Percentiles rank a stretch among this genome's conserved stretches.
These are phyloP conservation scores for Rhodotorula sp. DNA, from an alignment of 1,284 basidiomycete species.

Conservation along the genomic window DNA sequence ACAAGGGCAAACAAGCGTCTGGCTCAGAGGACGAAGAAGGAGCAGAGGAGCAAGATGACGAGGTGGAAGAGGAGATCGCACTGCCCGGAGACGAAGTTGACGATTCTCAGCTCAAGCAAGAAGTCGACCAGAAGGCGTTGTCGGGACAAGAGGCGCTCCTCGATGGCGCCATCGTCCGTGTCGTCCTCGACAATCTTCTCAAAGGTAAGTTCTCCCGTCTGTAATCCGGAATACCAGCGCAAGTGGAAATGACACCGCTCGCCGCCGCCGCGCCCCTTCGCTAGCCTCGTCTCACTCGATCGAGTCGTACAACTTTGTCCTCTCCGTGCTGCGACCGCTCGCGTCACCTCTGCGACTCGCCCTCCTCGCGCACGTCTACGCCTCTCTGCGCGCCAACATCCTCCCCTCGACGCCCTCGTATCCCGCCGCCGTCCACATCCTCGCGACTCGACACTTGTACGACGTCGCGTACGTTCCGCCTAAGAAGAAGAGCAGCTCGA, in stretches of 20 bases:
- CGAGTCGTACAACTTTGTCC: conserved; percentile 29
- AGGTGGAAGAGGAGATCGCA: conserved; percentile 22
- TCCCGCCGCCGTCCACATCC: conserved; percentile 30
- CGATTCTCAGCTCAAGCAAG: conserved; percentile 13
- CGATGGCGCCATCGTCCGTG: conserved; percentile 44
- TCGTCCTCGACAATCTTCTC: conserved; percentile 44
- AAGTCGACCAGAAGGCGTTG: conserved; percentile 24
- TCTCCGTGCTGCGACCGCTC: conserved; percentile 37
- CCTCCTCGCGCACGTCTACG: conserved; percentile 40
- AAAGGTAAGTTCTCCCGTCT: conserved; percentile 28
- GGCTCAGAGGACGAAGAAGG: conserved; percentile 30
- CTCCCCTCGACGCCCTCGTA: conserved; percentile 13
- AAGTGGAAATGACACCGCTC: no score
- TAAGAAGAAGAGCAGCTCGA: conserved; percentile 15
- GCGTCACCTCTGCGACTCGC: conserved; percentile 39
- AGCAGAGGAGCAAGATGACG: conserved; percentile 23
- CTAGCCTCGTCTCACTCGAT: conserved; percentile 31
- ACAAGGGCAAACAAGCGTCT: conserved; percentile 8
- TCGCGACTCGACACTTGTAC: conserved; percentile 33
- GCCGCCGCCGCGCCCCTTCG: no score
- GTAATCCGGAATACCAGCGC: background rate
- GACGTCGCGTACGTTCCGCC: conserved; percentile 36
- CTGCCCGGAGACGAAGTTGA: conserved; percentile 28
- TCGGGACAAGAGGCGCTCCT: conserved; percentile 45
- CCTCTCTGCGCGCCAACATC: conserved; percentile 18